Evolutionary conservation across 306 rosid genomes (phyloP), one percentile per base, ranked within the genome.

Genomic region (Coriaria nepalensis): DNA sequence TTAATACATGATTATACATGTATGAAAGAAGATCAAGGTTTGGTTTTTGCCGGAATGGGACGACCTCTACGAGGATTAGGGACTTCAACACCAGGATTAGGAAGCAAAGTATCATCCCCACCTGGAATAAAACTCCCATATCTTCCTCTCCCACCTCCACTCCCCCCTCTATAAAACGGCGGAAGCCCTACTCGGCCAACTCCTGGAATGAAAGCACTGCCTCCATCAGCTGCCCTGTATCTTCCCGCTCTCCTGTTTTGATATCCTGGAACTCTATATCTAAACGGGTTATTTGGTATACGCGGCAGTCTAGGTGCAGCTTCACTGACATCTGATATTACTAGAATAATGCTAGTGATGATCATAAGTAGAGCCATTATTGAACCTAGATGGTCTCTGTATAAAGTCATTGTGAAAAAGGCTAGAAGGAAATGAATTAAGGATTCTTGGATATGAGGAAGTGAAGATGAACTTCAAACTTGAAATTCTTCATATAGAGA

Each of bases 11-110:
- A 20, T 20, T 20, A 20, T 20, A 20, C 29, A 1, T 3, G 29
- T 20, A 20, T 20, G 29, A 20, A 20, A 20, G 29, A 20, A 20
- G 29, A 20, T 45, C 49, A 45, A 45, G 49, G 49, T 7, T 9
- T n/a, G 13, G 20, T 5, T 7, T 45, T 45, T 14, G 20, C 20
- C 2, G 15, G 20, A 13, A 15, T 45, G 11, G 8, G 20, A 8
- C 20, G 29, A 11, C 8, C 33, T 13, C 49, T 45, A 5, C 20
- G 29, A 5, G 49, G 49, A 10, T 10, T n/a, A 45, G 49, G 49
- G 49, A 45, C 49, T 45, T 45, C 49, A 45, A 45, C 7, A n/a
- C 49, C 49, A 10, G 49, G 13, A 45, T 45, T 45, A 5, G 49
- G 49, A 7, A 45, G 12, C 29, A 45, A 45, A 10, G 49, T 45